A percentile compares a stretch with the other conserved stretches of the same genome.
Evolutionary conservation across 176 grass and related monocot genomes (phyloP).

Genomic region (Cocos nucifera): DNA sequence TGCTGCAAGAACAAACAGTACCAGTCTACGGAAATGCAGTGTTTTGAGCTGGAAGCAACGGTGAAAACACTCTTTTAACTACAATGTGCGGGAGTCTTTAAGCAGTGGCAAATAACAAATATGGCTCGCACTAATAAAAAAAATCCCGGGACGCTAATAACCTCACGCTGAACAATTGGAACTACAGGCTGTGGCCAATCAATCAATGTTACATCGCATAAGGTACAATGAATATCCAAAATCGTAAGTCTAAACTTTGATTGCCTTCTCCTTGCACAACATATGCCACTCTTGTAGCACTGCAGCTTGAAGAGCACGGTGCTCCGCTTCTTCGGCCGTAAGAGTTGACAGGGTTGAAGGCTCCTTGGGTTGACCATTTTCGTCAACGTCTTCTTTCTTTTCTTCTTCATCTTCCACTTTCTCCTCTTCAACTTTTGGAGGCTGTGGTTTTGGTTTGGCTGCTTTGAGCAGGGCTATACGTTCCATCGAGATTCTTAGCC

Average conservation of each 20-base stretch:
- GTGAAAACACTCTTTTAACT: no score
- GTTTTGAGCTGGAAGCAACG: no score
- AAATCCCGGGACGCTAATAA: no score
- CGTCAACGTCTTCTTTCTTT: conserved; percentile 43
- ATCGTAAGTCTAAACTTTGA: conserved; percentile 49
- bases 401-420: conserved; percentile 35
- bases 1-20: no score
- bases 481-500: conserved; percentile 80
- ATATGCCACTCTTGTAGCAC: conserved; percentile 91
- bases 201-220: no score
- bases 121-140: no score
- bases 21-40: no score
- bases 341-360: conserved; percentile 75
- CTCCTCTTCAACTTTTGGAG: conserved; percentile 46
- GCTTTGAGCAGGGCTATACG: conserved; percentile 82
- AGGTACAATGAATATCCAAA: background rate
- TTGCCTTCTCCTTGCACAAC: conserved; percentile 80
- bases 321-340: conserved; percentile 81
- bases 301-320: conserved; percentile 82
- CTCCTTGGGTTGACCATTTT: conserved; percentile 68
- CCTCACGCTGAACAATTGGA: no score
- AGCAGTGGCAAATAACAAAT: no score
- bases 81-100: no score
- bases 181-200: no score
- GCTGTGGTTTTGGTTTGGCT: conserved; percentile 62